These are phyloP conservation scores for Glaciozyma martinii DNA, from an alignment of 768 basidiomycete species.

Conservation along the genomic window DNA sequence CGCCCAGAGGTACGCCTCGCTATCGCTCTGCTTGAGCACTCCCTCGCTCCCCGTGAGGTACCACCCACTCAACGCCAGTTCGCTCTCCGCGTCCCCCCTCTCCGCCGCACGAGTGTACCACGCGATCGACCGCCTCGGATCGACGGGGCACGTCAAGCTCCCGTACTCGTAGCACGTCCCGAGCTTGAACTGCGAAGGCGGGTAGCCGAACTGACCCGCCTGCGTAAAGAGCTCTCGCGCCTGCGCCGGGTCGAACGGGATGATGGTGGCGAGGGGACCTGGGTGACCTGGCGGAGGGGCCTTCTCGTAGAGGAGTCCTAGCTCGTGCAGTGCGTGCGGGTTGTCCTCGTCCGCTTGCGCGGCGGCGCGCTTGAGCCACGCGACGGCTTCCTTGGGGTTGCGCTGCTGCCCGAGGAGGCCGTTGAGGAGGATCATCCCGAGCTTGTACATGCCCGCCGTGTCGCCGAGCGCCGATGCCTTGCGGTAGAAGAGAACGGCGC, in stretches of 20 bases:
- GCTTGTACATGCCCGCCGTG: constrained; percentile 97
- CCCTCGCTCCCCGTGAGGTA: constrained; percentile 93
- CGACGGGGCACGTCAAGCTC: constrained; percentile 73
- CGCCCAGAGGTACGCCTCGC: constrained; percentile 98
- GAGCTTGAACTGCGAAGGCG: constrained; percentile 87
- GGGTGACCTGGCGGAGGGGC: constrained; percentile 36
- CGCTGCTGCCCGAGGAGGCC: constrained; percentile 71
- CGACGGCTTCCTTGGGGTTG: constrained; percentile 83
- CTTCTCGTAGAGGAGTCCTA: constrained; percentile 55
- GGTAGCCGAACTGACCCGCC: constrained; percentile 86
- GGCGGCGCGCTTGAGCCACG: constrained; percentile 88
- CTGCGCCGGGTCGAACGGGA: constrained; percentile 69
- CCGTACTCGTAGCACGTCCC: constrained; percentile 95
- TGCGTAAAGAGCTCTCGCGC: constrained; percentile 80
- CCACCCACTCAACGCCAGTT: constrained; percentile 94
- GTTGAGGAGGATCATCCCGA: constrained; percentile 92
- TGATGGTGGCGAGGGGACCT: constrained; percentile 43
- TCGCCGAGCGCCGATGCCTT: constrained; percentile 94
- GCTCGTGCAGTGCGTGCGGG: constrained; percentile 68
- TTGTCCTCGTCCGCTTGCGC: constrained; percentile 97
- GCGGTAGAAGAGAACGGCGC: constrained; percentile 91
- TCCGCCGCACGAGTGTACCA: constrained; percentile 99
- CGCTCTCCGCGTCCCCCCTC: constrained; percentile 88
- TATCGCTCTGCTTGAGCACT: constrained; percentile 93
- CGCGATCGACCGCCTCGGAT: constrained; percentile 86